A percentile compares a stretch with the other conserved stretches of the same genome.
Conservation (phyloP, 495 filamentous ascomycete species). For the Physcia stellaris region DNA sequence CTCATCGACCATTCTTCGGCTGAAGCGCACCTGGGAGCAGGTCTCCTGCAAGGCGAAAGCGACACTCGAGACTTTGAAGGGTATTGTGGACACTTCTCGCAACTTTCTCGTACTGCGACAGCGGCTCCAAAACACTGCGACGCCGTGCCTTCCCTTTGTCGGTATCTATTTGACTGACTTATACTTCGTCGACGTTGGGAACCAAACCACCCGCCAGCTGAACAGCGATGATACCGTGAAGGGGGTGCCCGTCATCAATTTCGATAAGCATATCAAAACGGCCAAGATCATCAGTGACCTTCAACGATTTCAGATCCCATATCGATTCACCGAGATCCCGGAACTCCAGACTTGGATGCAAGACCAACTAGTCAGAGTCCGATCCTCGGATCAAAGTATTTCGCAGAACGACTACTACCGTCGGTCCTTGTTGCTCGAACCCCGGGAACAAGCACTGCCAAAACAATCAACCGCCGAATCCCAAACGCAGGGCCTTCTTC, state of each 20-base stretch:
- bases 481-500: not conserved
- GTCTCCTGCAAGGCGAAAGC: constrained; percentile 77
- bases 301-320: constrained; percentile 94
- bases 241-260: constrained; percentile 79
- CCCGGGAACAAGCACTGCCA: constrained; percentile 38
- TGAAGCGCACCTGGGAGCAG: constrained; percentile 86
- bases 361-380: constrained; percentile 66
- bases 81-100: constrained; percentile 72
- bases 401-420: constrained; percentile 73
- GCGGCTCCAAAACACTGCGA: constrained; percentile 73
- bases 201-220: constrained; percentile 47
- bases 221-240: constrained; percentile 31
- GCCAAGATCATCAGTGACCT: constrained; percentile 91
- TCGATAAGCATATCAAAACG: constrained; percentile 92
- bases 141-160: constrained; percentile 92
- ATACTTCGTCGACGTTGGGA: constrained; percentile 76
- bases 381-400: constrained; percentile 62
- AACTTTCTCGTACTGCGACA: constrained; percentile 88
- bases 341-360: constrained; percentile 94
- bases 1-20: constrained; percentile 78
- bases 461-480: not conserved
- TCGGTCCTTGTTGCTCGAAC: constrained; percentile 78
- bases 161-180: constrained; percentile 88
- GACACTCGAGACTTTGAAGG: constrained; percentile 60
- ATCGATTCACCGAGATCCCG: constrained; percentile 67